Evolutionary conservation across 2,329 filamentous ascomycete genomes (phyloP), one percentile per base, ranked within the genome.

Genomic region (Lasiodiplodia gonubiensis): DNA sequence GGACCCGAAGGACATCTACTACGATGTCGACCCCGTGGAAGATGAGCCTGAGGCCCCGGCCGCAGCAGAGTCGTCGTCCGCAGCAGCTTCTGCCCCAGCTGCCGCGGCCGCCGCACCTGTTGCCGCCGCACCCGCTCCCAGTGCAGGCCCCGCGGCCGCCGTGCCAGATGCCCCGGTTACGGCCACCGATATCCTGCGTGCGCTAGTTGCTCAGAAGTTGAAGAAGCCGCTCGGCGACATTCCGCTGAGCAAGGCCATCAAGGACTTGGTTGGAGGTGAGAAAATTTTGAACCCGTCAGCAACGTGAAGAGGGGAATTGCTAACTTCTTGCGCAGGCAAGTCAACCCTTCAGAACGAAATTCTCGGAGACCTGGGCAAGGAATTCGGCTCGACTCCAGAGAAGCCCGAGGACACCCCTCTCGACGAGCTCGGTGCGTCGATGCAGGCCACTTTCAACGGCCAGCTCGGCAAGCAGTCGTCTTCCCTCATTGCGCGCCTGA

Each of bases 271-370:
- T 73, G 94, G 94, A 85, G 94, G 94, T 96, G 83, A 82, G 92
- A 84, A 57, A 46, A 23, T 51, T 68, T 35, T 23, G 18, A 37
- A 10, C 27, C 7, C 25, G 16, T 18, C 35, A 21, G 12, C 2
- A 16, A 46, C 18, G 42, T 21, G 42, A 35, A 51, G 21, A 25
- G 14, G 30, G 4, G 1, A 4, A 3, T 27, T 49, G 27, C 72
- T 72, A 70, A 73, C 69, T 14, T 55, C 2, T 35, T 49, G 11
- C 7, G 60, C 74, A 97, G 94, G 94, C 77, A 99, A 99, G 86
- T 98, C 95, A 3, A 99, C 95, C 8, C 89, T 99, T 27, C 95
- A 99, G 79, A 99, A 99, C 80, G 95, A 99, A 81, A 98, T 99
- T 72, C 88, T 99, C 35, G 95, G 95, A 82, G 95, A 99, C 78